Percentiles rank a stretch among this genome's conserved stretches.
These are phyloP conservation scores for Medicago lupulina DNA, from an alignment of 306 rosid genomes.

Conservation along the genomic window DNA sequence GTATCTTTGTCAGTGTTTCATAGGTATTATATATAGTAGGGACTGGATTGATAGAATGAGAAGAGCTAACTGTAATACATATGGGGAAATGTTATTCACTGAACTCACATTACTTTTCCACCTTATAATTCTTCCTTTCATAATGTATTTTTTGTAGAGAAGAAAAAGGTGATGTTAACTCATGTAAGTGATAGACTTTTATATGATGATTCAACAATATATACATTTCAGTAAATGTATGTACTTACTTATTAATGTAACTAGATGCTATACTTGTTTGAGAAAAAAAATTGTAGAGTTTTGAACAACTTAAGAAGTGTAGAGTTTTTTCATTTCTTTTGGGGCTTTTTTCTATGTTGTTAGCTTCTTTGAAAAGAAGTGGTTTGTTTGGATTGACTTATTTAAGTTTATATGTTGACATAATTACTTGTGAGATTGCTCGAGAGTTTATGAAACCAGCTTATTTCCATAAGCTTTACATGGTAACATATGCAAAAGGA, in stretches of 20 bases:
- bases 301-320: too few relatives aligned
- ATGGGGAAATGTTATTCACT: conserved; percentile 27
- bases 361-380: too few relatives aligned
- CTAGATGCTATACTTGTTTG: background rate
- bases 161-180: conserved; percentile 38
- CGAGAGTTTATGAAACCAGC: too few relatives aligned
- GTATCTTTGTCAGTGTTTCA: background rate
- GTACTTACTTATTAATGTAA: conserved; percentile 26
- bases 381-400: too few relatives aligned
- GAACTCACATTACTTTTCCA: conserved; percentile 33
- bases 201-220: conserved; percentile 38
- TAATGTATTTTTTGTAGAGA: conserved; percentile 38
- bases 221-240: conserved; percentile 29
- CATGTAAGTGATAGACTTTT: conserved; percentile 43
- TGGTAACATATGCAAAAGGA: too few relatives aligned
- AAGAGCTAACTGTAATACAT: conserved; percentile 27
- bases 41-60: conserved; percentile 8
- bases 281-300: too few relatives aligned
- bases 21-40: background rate
- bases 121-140: conserved; percentile 29
- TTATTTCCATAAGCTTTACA: too few relatives aligned
- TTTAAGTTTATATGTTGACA: too few relatives aligned
- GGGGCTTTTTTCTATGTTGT: too few relatives aligned
- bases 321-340: too few relatives aligned
- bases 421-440: too few relatives aligned